phyloP scores from a whole-genome alignment of 352 stramenopile genomes.

The Phytopythium vexans region DNA sequence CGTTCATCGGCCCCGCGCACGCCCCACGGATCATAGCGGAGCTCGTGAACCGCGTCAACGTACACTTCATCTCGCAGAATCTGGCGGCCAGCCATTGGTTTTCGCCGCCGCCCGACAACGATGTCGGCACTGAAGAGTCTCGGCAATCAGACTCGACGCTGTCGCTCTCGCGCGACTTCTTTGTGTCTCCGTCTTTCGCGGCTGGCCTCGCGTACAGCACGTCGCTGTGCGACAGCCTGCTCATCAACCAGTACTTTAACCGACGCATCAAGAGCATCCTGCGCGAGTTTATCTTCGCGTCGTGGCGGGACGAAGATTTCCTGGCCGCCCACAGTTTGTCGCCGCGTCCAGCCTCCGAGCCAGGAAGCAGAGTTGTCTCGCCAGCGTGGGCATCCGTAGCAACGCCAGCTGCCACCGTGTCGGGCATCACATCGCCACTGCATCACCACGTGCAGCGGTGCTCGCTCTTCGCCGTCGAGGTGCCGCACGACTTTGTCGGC shows the following conservation, averaged over 20 bases:
- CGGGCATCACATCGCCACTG: not conserved
- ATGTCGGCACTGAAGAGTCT: conserved; percentile 8
- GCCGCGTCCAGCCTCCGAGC: no score
- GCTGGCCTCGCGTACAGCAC: conserved; percentile 84
- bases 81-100: conserved; percentile 73
- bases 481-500: conserved; percentile 79
- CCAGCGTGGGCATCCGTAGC: no score
- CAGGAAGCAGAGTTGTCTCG: no score
- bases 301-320: conserved; percentile 46
- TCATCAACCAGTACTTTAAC: conserved; percentile 90
- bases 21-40: conserved; percentile 74
- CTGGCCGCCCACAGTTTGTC: not conserved
- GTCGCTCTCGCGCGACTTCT: conserved; percentile 74
- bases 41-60: conserved; percentile 74
- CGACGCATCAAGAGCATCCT: conserved; percentile 85
- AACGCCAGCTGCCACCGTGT: no score
- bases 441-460: conserved; percentile 46
- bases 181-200: conserved; percentile 75
- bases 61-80: conserved; percentile 84
- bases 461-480: conserved; percentile 77
- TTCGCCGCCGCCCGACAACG: conserved; percentile 12
- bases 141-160: conserved; percentile 31
- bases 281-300: conserved; percentile 83
- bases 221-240: conserved; percentile 79
- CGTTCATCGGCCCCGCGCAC: conserved; percentile 52